Evolutionary conservation across 2,329 filamentous ascomycete species (phyloP), one percentile per base, ranked within the genome.

Genomic region (Plenodomus tracheiphilus): DNA sequence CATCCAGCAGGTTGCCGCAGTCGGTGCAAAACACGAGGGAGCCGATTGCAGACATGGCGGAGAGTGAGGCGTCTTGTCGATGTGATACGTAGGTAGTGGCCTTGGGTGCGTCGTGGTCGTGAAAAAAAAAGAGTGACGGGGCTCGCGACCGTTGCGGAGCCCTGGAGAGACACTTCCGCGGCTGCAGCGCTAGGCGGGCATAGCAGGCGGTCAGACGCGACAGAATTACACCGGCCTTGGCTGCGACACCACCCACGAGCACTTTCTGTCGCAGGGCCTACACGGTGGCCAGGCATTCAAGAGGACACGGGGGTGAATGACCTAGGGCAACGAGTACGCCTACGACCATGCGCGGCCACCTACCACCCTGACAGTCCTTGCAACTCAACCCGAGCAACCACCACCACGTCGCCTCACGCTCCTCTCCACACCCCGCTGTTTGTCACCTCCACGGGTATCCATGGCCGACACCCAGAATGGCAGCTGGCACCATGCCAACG

Each of bases 11-110:
- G 71, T 96, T 96, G 53, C 93, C 93, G 73, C 93, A 97, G 70
- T 92, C 89, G 45, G 82, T 89, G 78, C 93, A 97, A 74, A 97
- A 97, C 30, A 96, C 86, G 35, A 97, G 80, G 43, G 91, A 93
- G 47, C 91, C 93, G 59, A 97, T 91, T 16, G 89, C 86, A 58
- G 92, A 85, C 93, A 97, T 97, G 53, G 62, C 77, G 49, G 22
- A 46, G 32, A 28, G 22, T 47, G 32, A 28, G 35, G 35, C 47
- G 38, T 45, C 18, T 5, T 37, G 16, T 3, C 16, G 28, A 4
- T 32, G 22, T 37, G 15, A 15, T 20, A 16, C n/a, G n/a, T n/a
- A n/a, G n/a, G n/a, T n/a, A n/a, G n/a, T n/a, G n/a, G n/a, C n/a
- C 28, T 32, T 11, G 28, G 28, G 11, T 32, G 28, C 11, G 28